A percentile compares a stretch with the other conserved stretches of the same genome.
Evolutionary conservation across 345 rosid genomes (phyloP).

Genomic region (Acer negundo): DNA sequence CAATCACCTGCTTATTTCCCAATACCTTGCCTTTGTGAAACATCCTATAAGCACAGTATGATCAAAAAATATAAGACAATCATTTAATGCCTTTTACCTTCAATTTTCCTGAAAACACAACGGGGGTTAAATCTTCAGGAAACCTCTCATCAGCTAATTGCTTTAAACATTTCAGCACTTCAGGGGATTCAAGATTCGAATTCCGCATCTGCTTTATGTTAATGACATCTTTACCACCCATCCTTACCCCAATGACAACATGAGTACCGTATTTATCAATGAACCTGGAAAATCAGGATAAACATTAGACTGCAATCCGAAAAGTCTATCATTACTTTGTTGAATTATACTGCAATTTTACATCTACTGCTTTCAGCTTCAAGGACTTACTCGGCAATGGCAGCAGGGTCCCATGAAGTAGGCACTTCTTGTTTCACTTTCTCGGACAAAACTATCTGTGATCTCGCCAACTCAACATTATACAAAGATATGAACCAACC

Average conservation of each 20-base stretch:
- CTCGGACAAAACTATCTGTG: constrained; percentile 62
- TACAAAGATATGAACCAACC: constrained; percentile 94
- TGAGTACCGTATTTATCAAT: constrained; percentile 90
- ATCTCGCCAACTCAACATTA: constrained; percentile 73
- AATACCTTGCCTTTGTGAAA: background rate
- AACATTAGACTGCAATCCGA: background rate
- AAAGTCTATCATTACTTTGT: background rate
- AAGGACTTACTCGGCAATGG: constrained; percentile 79
- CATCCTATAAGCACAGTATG: background rate
- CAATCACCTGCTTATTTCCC: background rate
- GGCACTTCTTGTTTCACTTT: constrained; percentile 79
- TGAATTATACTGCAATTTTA: constrained; percentile 1
- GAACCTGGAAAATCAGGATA: constrained; percentile 46
- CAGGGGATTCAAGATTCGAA: constrained; percentile 56
- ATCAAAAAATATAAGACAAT: background rate
- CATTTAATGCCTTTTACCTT: constrained; percentile 40
- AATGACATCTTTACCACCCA: constrained; percentile 89
- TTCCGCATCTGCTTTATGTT: constrained; percentile 69
- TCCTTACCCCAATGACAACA: constrained; percentile 69
- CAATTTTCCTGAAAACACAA: constrained; percentile 33
- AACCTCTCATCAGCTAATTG: constrained; percentile 63
- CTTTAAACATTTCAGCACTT: constrained; percentile 69
- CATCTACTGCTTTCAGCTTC: constrained; percentile 5
- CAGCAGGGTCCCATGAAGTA: constrained; percentile 82
- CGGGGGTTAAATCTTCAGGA: constrained; percentile 35